Evolutionary conservation across 2,329 filamentous ascomycete genomes (phyloP).

Genomic region (Lachnellula subtilissima): DNA sequence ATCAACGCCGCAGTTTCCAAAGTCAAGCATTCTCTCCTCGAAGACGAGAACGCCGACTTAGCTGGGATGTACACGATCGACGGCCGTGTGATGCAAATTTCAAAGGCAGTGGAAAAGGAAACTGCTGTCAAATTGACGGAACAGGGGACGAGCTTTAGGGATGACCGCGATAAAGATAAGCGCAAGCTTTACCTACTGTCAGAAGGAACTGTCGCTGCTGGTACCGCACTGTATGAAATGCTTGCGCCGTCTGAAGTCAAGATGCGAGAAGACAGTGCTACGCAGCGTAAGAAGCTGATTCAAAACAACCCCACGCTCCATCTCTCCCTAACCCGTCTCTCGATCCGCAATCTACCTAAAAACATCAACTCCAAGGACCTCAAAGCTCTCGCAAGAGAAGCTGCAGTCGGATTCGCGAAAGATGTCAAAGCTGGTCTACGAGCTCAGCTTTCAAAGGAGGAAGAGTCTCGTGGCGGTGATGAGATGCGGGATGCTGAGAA

Average conservation of each 20-base stretch:
- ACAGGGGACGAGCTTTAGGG: slow-evolving; percentile 56
- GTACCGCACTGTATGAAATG: slow-evolving; percentile 70
- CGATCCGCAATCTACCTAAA: slow-evolving; percentile 84
- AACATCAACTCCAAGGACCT: slow-evolving; percentile 80
- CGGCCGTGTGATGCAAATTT: slow-evolving; percentile 78
- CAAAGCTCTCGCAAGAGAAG: slow-evolving; percentile 84
- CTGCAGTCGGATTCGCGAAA: slow-evolving; percentile 88
- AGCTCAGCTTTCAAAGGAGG: slow-evolving; percentile 80
- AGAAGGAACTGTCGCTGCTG: slow-evolving; percentile 77
- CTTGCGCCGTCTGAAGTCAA: slow-evolving; percentile 76
- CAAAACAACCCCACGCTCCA: slow-evolving; percentile 87
- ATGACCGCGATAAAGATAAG: slow-evolving; percentile 77
- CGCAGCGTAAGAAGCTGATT: slow-evolving; percentile 84
- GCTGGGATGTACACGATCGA: slow-evolving; percentile 86
- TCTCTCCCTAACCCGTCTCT: slow-evolving; percentile 82
- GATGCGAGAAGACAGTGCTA: slow-evolving; percentile 81
- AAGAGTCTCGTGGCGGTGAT: slow-evolving; percentile 72
- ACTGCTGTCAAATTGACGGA: slow-evolving; percentile 74
- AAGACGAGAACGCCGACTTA: slow-evolving; percentile 78
- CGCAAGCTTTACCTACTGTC: slow-evolving; percentile 80
- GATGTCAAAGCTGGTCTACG: slow-evolving; percentile 79
- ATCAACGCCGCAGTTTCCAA: slow-evolving; percentile 33
- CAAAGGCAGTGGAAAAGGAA: slow-evolving; percentile 77
- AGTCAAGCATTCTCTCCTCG: slow-evolving; percentile 74
- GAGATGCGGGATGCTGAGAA: slow-evolving; percentile 78